phyloP scores from a whole-genome alignment of 2,329 filamentous ascomycete genomes.

The Hymenotorrendiella dingleyae region DNA sequence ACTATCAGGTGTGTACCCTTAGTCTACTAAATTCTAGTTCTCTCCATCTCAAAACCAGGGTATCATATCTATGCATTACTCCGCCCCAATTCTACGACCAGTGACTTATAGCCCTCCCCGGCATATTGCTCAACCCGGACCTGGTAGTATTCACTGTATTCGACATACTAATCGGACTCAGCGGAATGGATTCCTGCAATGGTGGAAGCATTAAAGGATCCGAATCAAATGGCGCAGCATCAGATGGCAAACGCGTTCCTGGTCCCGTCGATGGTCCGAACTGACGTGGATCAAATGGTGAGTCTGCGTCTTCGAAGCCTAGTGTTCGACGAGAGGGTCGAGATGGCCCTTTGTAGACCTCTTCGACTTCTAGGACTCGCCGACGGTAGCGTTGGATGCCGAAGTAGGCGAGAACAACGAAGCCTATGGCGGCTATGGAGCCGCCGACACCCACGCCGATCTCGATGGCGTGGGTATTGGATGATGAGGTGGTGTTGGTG shows the following conservation, averaged over 20 bases:
- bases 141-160: too few species aligned
- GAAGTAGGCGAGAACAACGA: background rate
- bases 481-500: background rate
- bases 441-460: constrained; percentile 2
- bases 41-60: too few species aligned
- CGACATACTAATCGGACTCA: background rate
- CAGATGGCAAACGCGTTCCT: too few species aligned
- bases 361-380: background rate
- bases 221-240: too few species aligned
- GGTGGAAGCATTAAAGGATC: background rate
- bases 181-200: background rate
- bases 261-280: too few species aligned
- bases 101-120: too few species aligned
- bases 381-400: background rate
- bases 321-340: background rate
- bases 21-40: too few species aligned
- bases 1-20: too few species aligned
- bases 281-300: background rate
- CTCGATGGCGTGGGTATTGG: background rate
- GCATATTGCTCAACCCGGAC: too few species aligned
- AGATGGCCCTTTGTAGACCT: constrained; percentile 3
- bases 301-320: background rate
- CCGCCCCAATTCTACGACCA: too few species aligned
- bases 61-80: too few species aligned
- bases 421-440: background rate